These are phyloP conservation scores for Fonsecaea nubica DNA, from an alignment of 2,329 filamentous ascomycete genomes.

Conservation along the genomic window DNA sequence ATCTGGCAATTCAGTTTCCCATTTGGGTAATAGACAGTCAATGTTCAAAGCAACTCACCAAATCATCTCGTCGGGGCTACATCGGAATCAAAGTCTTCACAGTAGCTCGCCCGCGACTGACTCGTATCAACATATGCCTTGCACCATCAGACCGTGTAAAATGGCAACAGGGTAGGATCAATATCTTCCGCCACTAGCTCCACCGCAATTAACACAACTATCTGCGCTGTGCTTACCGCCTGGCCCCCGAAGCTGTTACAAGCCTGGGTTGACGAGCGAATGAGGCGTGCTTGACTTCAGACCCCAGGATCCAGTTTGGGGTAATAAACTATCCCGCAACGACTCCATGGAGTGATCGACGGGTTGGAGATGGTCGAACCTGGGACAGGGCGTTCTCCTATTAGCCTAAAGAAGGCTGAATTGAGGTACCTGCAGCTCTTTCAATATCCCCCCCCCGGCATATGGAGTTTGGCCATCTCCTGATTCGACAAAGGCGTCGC, in stretches of 20 bases:
- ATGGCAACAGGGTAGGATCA: not conserved
- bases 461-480: not conserved
- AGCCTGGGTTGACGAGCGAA: not conserved
- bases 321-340: conserved; percentile 13
- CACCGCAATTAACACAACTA: not conserved
- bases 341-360: conserved; percentile 12
- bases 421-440: conserved; percentile 4
- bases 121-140: not conserved
- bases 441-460: not conserved
- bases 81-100: not conserved
- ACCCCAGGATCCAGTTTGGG: conserved; percentile 11
- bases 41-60: not conserved
- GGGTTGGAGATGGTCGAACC: not conserved
- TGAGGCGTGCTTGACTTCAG: not conserved
- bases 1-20: not conserved
- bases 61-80: not conserved
- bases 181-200: not conserved
- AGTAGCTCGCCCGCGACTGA: not conserved
- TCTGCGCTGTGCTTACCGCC: not conserved
- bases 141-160: not conserved
- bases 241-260: conserved; percentile 12
- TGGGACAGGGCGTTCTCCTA: conserved; percentile 25
- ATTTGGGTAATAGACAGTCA: not conserved
- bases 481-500: conserved; percentile 3
- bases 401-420: conserved; percentile 27